Conservation (phyloP, 2,329 filamentous ascomycete genomes). For the Fonsecaea erecta region DNA sequence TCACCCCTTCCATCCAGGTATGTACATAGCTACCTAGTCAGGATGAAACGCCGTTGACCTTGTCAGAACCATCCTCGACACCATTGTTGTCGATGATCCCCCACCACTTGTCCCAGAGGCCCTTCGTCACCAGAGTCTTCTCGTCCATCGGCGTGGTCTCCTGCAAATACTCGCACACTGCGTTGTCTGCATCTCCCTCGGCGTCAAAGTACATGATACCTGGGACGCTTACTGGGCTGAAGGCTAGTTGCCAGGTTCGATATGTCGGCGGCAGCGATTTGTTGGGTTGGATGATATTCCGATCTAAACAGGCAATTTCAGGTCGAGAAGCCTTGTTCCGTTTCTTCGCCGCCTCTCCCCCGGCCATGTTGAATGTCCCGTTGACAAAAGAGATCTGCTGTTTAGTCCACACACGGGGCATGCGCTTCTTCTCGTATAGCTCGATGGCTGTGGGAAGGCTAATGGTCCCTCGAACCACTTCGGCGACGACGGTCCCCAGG, state of each 20-base stretch:
- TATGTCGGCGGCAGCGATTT: constrained; percentile 28
- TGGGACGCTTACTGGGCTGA: constrained; percentile 24
- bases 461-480: constrained; percentile 44
- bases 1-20: neutral
- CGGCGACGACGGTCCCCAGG: constrained; percentile 45
- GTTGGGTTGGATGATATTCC: constrained; percentile 20
- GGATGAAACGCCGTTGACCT: neutral
- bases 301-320: constrained; percentile 24
- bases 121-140: constrained; percentile 28
- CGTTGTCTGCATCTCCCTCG: constrained; percentile 35
- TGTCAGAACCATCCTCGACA: constrained; percentile 1
- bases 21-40: neutral
- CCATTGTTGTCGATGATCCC: constrained; percentile 30
- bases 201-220: constrained; percentile 34
- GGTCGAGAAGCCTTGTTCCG: constrained; percentile 22
- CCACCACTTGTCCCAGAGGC: constrained; percentile 34
- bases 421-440: constrained; percentile 49
- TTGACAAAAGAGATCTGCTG: constrained; percentile 46
- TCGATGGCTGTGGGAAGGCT: constrained; percentile 44
- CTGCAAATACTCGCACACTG: constrained; percentile 33
- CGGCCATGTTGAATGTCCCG: constrained; percentile 31
- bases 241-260: constrained; percentile 30
- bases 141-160: constrained; percentile 26
- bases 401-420: constrained; percentile 51
- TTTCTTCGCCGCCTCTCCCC: constrained; percentile 16